Evolutionary conservation across 331 rosid species (phyloP), one percentile per base, ranked within the genome.

Genomic region (Rhamnella rubrinervis): DNA sequence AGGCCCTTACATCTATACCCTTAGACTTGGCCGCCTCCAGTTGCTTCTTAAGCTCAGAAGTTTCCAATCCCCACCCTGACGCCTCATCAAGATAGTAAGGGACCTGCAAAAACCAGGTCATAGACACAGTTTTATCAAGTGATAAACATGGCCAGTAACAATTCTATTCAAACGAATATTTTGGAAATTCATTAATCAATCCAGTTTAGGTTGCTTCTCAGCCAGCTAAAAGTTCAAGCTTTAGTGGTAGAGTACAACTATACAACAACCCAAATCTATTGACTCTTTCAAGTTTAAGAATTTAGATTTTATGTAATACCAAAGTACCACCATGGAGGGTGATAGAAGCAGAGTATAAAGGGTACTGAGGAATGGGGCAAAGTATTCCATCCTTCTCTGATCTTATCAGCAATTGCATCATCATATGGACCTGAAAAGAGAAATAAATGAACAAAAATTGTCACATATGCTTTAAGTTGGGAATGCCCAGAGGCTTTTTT

Each of bases 361-460:
- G 97, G 71, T 95, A 95, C 73, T 91, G 98, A 78, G 98, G 98
- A 66, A 95, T 95, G 77, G 97, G 98, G 62, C 98, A 95, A 71
- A 93, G 77, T 75, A 95, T 89, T 78, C 97, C 98, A 76, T 95
- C 98, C 21, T 66, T 71, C 78, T 89, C 95, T 1, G 95, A 85
- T 59, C 93, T 83, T 66, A 77, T 69, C 75, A 95, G 91, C 76
- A 95, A 80, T 71, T 87, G 97, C 98, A 95, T 89, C 98, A 91
- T 89, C 84, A 76, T 84, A 72, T 95, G 98, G 61, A 95, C 97
- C 98, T 95, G 85, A 70, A 70, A 62, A 80, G 10, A 77, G 18
- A 75, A 67, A 77, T 8, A 7, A 59, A 39, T 13, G 4, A 4
- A 6, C 66, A 28, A 40, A 12, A 19, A 35, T 46, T 17, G 44